These are phyloP conservation scores for Boletus tomentosulus DNA, from an alignment of 768 basidiomycete genomes.

Conservation along the genomic window DNA sequence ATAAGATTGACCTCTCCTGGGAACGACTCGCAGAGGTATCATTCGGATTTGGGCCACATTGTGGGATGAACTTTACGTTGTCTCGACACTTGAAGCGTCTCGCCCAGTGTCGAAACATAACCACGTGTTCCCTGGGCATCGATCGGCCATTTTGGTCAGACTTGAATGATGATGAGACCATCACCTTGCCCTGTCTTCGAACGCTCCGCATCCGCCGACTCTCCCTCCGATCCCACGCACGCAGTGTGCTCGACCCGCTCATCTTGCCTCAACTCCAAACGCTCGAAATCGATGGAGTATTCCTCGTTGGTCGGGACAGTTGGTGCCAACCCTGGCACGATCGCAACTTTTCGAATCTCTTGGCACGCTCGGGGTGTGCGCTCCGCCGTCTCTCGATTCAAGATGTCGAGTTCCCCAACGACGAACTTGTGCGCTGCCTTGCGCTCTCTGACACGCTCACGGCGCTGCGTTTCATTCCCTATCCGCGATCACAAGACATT, in stretches of 20 bases:
- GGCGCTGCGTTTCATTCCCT: constrained; percentile 14
- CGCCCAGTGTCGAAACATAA: constrained; percentile 17
- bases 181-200: constrained; percentile 10
- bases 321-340: constrained; percentile 4
- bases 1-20: constrained; percentile 9
- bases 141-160: background rate
- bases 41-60: constrained; percentile 6
- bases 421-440: constrained; percentile 20
- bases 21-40: constrained; percentile 11
- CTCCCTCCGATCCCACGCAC: background rate
- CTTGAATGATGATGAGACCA: background rate
- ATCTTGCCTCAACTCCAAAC: constrained; percentile 17
- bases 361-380: constrained; percentile 12
- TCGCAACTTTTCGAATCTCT: constrained; percentile 13
- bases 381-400: constrained; percentile 15
- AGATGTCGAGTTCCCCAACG: constrained; percentile 13
- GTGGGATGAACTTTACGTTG: constrained; percentile 1
- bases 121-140: constrained; percentile 16
- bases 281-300: constrained; percentile 16
- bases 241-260: constrained; percentile 6
- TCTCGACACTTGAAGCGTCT: constrained; percentile 6
- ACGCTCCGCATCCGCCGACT: constrained; percentile 18
- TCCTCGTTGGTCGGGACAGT: background rate
- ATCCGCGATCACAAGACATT: constrained; percentile 14
- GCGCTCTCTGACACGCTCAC: constrained; percentile 8